Evolutionary conservation across 139 green algal genomes (phyloP), one percentile per base, ranked within the genome.

Genomic region (Haematococcus lacustris): DNA sequence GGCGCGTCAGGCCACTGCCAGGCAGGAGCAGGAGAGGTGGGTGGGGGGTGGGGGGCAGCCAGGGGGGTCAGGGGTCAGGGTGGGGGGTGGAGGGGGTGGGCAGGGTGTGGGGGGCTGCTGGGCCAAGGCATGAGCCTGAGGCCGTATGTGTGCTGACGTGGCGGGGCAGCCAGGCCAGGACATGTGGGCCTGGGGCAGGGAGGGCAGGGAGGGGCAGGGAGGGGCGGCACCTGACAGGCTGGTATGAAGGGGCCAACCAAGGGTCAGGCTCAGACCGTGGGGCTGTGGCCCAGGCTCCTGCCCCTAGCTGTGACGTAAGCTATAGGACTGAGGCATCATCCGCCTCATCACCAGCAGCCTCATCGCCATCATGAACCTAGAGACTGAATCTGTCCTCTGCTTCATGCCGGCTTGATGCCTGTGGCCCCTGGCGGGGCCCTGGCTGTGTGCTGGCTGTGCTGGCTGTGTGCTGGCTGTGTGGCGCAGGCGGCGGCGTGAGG

Each of bases 21-120:
- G 71, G 51, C 57, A 75, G 51, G 81, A 79, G 60, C 66, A 80
- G 68, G 80, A 82, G 34, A 69, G 51, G 80, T 85, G 50, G 37
- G 79, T 1, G 4, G 13, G 26, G 1, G 2, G 68, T 4, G 5
- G 3, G 39, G 21, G 2, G 3, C 9, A 32, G 23, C 5, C 38
- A 3, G 50, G 40, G 51, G 61, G 3, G 5, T n/a, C n/a, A n/a
- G 39, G 59, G 59, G 28, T 17, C 6, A n/a, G 23, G 23, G 6
- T 66, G 28, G 17, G 28, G 23, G 23, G 59, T 38, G 23, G 59
- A 37, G 23, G 26, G 59, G 28, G 23, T 13, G 28, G 59, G 26
- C 28, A 30, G 39, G 62, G 4, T 41, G 25, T 41, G 33, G 13
- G 17, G 62, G 4, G 4, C 34, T 68, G 25, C n/a, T 30, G 6